Evolutionary conservation across 345 rosid genomes (phyloP).

Genomic region (Aethionema arabicum): DNA sequence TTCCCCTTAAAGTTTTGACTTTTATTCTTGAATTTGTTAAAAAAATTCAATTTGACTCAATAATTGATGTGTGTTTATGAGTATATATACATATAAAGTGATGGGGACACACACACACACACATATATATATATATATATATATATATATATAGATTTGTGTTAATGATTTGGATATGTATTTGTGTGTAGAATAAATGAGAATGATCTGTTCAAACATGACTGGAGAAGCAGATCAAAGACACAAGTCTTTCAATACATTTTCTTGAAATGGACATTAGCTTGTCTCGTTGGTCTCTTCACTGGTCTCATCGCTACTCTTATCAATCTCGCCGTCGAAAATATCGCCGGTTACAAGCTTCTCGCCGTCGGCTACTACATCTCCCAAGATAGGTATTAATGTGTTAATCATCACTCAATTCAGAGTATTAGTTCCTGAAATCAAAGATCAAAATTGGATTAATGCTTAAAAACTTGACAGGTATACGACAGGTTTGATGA

Average conservation of each 20-base stretch:
- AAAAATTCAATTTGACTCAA: background rate
- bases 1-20: background rate
- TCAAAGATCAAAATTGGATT: slow-evolving; percentile 22
- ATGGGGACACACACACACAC: too few relatives aligned
- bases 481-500: slow-evolving; percentile 51
- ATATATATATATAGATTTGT: background rate
- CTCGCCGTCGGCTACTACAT: slow-evolving; percentile 67
- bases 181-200: slow-evolving; percentile 75
- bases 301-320: slow-evolving; percentile 83
- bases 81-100: slow-evolving; percentile 9
- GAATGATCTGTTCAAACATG: slow-evolving; percentile 91
- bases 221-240: slow-evolving; percentile 93
- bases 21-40: slow-evolving; percentile 18
- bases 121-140: too few relatives aligned
- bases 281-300: slow-evolving; percentile 78
- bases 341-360: slow-evolving; percentile 96
- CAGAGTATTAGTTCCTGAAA: background rate
- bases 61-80: too few relatives aligned
- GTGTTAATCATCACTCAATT: background rate
- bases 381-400: slow-evolving; percentile 52
- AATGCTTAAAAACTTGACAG: slow-evolving; percentile 43
- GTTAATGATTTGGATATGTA: slow-evolving; percentile 9
- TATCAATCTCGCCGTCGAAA: slow-evolving; percentile 87
- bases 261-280: slow-evolving; percentile 76
- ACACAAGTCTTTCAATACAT: slow-evolving; percentile 76